Evolutionary conservation across 805 yeast genomes (phyloP), one percentile per base, ranked within the genome.

Genomic region (Candida palmyrensis): DNA sequence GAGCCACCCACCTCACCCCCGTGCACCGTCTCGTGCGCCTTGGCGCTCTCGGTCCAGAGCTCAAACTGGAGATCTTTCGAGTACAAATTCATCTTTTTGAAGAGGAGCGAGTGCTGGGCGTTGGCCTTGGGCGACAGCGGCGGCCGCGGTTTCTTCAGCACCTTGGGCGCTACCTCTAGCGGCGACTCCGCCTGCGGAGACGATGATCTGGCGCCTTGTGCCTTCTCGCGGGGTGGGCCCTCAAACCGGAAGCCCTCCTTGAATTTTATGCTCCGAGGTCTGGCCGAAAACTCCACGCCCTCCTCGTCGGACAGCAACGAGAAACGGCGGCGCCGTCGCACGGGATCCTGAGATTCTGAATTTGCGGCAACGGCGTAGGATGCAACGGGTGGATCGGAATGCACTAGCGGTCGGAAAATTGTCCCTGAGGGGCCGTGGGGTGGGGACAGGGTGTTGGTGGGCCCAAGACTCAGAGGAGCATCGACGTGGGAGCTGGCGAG

Each of bases 1-100:
- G 40, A 24, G 29, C 18, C n/a, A 12, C 32, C 23, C 9, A 21
- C 10, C n/a, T n/a, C n/a, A n/a, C n/a, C n/a, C n/a, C n/a, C n/a
- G n/a, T n/a, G n/a, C 23, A 21, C 29, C 14, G 15, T n/a, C 11
- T 39, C 39, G 29, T 27, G 28, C 9, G 28, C 21, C 26, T 16
- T 30, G 18, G 17, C 18, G 13, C 25, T 25, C 18, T 30, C 14
- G 12, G 45, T 40, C 11, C 47, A 37, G 9, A 65, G 43, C 45
- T 66, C 71, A 12, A 61, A 33, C 39, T 64, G 67, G 6, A 66
- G 41, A 24, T 65, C 71, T 40, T 65, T 66, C 14, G 66, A 57
- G 33, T 51, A 52, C 1, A 61, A 38, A 10, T 54, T 35, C 33
- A 50, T 57, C 38, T 55, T 57, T 35, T 61, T 63, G 32, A 61